Base-by-base conservation (phyloP, 2,329 filamentous ascomycete species). In the Alternaria arbusti region DNA sequence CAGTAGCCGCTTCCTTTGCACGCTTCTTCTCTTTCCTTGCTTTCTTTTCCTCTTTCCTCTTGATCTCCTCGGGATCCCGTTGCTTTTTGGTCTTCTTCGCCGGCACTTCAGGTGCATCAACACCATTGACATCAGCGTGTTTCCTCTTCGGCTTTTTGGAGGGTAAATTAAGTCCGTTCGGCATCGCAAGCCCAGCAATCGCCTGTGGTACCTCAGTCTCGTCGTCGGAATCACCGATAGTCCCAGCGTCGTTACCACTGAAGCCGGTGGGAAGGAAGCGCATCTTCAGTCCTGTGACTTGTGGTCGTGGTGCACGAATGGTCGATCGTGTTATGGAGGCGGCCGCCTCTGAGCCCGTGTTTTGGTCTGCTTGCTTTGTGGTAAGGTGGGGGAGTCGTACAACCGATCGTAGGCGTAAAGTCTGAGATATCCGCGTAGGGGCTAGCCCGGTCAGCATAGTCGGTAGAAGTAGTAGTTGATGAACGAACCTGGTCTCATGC, bases 241-340 rank as follows among this genome's bases (percentile, higher is more conserved):
- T 80, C 25, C 80, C 84, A 28, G 76, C 77, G 28, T 80, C 79
- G 25, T 82, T 83, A 11, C 72, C 62, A 5, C 84, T 84, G 67
- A 85, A 85, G 13, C 91, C 91, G 47, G 90, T 86, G 1, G 91
- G 91, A 57, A 86, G 85, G 78, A 87, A 93, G 32, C 91, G 87
- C 78, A 89, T 86, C 71, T 86, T 88, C 57, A 94, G 81, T 7
- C 88, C 90, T 71, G 86, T 84, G 1, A 91, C 90, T 76, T 94
- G 91, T 49, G 86, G 83, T 63, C 89, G 86, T 52, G 88, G 82
- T 2, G 84, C 77, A 63, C 83, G 87, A 60, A 85, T 82, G 5
- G 85, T 80, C 3, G 84, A 81, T 51, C 84, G 82, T 22, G 82
- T 84, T 23, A 82, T 78, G 60, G 78, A 78, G 9, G 77, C 80